These are phyloP conservation scores for Colletotrichum tanaceti DNA, from an alignment of 2,329 filamentous ascomycete species.

Conservation along the genomic window DNA sequence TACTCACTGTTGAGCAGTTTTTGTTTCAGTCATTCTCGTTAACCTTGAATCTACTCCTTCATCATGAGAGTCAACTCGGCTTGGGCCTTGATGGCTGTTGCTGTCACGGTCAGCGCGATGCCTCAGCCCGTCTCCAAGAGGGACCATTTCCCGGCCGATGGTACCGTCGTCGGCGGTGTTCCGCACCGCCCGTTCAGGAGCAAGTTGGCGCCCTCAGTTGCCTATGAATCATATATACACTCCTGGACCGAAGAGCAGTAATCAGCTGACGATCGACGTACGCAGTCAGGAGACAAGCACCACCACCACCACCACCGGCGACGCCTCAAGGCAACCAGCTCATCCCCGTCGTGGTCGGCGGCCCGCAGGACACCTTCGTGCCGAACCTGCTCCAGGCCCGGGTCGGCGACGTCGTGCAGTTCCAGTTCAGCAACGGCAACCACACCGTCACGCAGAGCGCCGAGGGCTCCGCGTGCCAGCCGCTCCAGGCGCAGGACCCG, in stretches of 20 bases:
- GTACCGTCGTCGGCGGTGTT: constrained; percentile 30
- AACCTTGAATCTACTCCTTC: too few species aligned
- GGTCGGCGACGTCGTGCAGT: constrained; percentile 54
- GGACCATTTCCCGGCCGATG: constrained; percentile 33
- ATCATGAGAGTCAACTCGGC: constrained; percentile 33
- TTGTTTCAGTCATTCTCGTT: constrained; percentile 27
- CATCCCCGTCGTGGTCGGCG: constrained; percentile 53
- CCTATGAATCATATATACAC: not conserved
- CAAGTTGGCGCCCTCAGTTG: not conserved
- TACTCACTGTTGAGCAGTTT: constrained; percentile 35
- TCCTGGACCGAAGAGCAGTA: too few species aligned
- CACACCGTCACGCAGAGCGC: constrained; percentile 57
- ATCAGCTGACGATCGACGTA: not conserved
- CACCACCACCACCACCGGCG: constrained; percentile 19
- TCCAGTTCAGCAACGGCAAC: constrained; percentile 58
- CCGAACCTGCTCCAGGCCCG: constrained; percentile 51
- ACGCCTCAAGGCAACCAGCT: constrained; percentile 37
- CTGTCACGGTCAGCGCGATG: constrained; percentile 30
- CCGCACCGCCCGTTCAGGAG: constrained; percentile 31
- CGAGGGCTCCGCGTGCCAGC: constrained; percentile 51
- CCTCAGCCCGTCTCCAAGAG: constrained; percentile 30
- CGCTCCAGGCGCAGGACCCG: constrained; percentile 50
- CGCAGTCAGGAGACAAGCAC: constrained; percentile 33
- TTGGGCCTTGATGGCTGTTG: constrained; percentile 23
- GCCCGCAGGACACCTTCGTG: constrained; percentile 52